Conservation (phyloP, 139 green algal genomes). For the Nannochloris sp. region DNA sequence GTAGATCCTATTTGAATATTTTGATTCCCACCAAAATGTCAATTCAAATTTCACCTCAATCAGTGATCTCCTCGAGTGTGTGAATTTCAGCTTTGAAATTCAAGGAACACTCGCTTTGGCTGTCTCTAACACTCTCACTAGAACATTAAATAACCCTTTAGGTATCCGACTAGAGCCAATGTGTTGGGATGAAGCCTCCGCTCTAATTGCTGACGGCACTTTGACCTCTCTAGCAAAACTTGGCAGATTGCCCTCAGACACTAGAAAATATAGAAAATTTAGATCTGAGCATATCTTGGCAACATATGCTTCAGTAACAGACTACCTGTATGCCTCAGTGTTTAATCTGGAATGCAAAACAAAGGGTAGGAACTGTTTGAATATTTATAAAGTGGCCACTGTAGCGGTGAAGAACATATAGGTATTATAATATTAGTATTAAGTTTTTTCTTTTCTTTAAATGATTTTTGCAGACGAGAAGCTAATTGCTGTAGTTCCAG, state of each 20-base stretch:
- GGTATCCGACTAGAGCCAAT: not conserved
- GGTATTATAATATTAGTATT: not conserved
- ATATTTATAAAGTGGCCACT: too few species aligned
- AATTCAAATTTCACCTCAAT: too few species aligned
- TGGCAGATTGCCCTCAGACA: not conserved
- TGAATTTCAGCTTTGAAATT: too few species aligned
- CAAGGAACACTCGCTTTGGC: too few species aligned
- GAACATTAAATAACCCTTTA: too few species aligned
- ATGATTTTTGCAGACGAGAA: not conserved
- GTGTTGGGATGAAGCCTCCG: not conserved
- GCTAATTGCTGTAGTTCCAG: not conserved
- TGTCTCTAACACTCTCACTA: too few species aligned
- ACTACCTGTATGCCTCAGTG: not conserved
- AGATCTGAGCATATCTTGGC: not conserved
- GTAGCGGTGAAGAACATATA: not conserved
- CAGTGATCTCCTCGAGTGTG: too few species aligned
- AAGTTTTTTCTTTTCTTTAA: conserved; percentile 1
- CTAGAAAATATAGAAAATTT: not conserved
- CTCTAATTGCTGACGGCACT: not conserved
- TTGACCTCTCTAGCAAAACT: not conserved
- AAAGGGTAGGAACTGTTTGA: too few species aligned
- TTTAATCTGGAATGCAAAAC: not conserved
- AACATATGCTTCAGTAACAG: not conserved
- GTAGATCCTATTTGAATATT: too few species aligned
- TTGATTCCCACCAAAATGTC: too few species aligned